Evolutionary conservation across 257 asterid species (phyloP), one percentile per base, ranked within the genome.

Genomic region (Dorcoceras hygrometricum): DNA sequence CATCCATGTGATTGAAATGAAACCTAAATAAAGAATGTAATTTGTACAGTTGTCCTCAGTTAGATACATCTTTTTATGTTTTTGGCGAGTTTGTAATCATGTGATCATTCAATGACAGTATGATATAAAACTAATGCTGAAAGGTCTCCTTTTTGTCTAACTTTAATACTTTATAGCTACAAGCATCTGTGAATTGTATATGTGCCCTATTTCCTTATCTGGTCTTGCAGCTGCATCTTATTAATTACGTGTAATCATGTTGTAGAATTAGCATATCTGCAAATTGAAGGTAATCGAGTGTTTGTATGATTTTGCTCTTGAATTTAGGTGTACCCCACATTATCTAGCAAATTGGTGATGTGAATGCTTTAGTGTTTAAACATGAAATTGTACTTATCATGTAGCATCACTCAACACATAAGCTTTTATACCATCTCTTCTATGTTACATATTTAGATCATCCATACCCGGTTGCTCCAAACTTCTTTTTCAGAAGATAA

Each of bases 381-480:
- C 10, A 3, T 31, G 36, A 31, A 31, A 7, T 31, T 31, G 7
- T 31, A 31, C 36, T 31, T 0, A 6, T 31, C 36, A 31, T 31
- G 36, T 31, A 31, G 9, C 36, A 4, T 31, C 36, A 31, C n/a
- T n/a, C n/a, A n/a, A n/a, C n/a, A n/a, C n/a, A n/a, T 51, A 59
- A 65, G 66, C 59, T 31, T 51, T 48, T 61, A 26, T 59, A 59
- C 14, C 25, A 63, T 19, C 56, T 59, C 7, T 63, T 39, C 8
- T 59, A 10, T 39, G 20, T 25, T 26, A 19, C 67, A n/a, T 0
- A 19, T 58, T 67, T 48, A 61, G 48, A 39, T 39, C 51, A 39
- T 4, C 16, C 14, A 34, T 8, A 10, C 50, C 48, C 56, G 24
- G 67, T 65, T 75, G 56, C 59, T 23, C 29, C 23, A 55, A 36